Percentiles rank a stretch among this genome's conserved stretches.
These are phyloP conservation scores for Eutrema salsugineum DNA, from an alignment of 441 rosid genomes.

Conservation along the genomic window DNA sequence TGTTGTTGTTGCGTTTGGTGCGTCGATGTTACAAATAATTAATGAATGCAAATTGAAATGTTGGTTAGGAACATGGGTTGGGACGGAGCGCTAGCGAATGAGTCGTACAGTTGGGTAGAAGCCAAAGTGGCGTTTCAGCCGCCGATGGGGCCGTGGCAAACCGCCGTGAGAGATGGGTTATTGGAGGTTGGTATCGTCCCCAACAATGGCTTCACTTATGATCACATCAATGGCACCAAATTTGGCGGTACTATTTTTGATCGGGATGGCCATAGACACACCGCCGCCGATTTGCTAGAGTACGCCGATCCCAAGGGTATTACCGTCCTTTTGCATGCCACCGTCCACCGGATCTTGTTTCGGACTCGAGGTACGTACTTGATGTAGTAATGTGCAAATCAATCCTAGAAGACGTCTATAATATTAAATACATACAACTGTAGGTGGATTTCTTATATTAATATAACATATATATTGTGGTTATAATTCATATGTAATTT, in stretches of 20 bases:
- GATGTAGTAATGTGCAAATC: neutral
- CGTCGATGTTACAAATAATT: neutral
- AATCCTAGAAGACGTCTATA: neutral
- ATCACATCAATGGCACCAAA: constrained; percentile 86
- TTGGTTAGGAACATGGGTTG: constrained; percentile 55
- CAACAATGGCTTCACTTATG: constrained; percentile 79
- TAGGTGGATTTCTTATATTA: neutral
- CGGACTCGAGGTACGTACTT: constrained; percentile 48
- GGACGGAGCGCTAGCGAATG: constrained; percentile 64
- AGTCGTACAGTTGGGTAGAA: constrained; percentile 86
- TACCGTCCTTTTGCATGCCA: constrained; percentile 62
- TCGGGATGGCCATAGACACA: constrained; percentile 52
- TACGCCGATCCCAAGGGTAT: constrained; percentile 58
- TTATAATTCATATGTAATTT: too few species aligned
- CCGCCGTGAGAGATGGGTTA: constrained; percentile 79
- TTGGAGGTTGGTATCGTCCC: constrained; percentile 70
- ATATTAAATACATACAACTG: neutral
- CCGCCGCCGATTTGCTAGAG: constrained; percentile 75
- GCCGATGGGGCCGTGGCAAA: constrained; percentile 63
- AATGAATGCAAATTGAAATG: neutral
- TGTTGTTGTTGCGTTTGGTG: neutral
- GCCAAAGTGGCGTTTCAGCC: constrained; percentile 66
- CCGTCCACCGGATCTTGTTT: constrained; percentile 59
- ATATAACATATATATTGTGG: too few species aligned
- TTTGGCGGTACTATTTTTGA: constrained; percentile 88